These are phyloP conservation scores for Monosporascus sp. DNA, from an alignment of 2,329 filamentous ascomycete species.

Conservation along the genomic window DNA sequence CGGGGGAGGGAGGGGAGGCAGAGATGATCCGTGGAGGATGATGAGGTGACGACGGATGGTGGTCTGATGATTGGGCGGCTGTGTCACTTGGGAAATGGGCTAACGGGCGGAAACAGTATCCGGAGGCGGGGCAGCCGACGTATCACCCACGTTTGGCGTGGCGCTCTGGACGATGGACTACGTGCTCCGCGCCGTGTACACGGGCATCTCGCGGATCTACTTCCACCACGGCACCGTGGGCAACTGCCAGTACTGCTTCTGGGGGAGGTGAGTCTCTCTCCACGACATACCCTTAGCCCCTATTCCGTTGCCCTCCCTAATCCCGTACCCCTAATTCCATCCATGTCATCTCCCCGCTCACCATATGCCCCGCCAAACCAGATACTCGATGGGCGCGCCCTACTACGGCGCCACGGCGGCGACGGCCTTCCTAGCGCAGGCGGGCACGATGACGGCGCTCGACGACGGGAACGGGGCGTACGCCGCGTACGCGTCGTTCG, in stretches of 20 bases:
- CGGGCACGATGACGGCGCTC: constrained; percentile 38
- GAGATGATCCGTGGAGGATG: too few relatives aligned
- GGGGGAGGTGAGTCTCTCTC: constrained; percentile 9
- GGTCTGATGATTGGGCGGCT: not conserved
- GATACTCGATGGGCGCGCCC: constrained; percentile 44
- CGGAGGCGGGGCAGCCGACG: constrained; percentile 32
- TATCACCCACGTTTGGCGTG: constrained; percentile 43
- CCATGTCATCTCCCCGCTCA: not conserved
- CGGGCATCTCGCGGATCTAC: constrained; percentile 36
- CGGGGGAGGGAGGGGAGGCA: too few relatives aligned
- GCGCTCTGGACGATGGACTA: constrained; percentile 49
- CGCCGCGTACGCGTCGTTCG: constrained; percentile 42
- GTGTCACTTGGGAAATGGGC: not conserved
- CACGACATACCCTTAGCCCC: constrained; percentile 15
- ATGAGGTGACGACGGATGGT: not conserved
- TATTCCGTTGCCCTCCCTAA: constrained; percentile 41
- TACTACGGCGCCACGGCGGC: constrained; percentile 49
- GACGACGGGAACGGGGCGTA: constrained; percentile 38
- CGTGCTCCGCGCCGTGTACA: constrained; percentile 29
- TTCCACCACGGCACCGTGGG: constrained; percentile 51
- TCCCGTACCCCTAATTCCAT: not conserved
- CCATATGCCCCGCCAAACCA: not conserved
- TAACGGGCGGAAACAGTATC: constrained; percentile 21
- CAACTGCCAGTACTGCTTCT: constrained; percentile 36
- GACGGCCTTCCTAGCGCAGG: constrained; percentile 38